Base-by-base conservation (phyloP, 2,329 filamentous ascomycete species). In the Pseudonectria buxi region DNA sequence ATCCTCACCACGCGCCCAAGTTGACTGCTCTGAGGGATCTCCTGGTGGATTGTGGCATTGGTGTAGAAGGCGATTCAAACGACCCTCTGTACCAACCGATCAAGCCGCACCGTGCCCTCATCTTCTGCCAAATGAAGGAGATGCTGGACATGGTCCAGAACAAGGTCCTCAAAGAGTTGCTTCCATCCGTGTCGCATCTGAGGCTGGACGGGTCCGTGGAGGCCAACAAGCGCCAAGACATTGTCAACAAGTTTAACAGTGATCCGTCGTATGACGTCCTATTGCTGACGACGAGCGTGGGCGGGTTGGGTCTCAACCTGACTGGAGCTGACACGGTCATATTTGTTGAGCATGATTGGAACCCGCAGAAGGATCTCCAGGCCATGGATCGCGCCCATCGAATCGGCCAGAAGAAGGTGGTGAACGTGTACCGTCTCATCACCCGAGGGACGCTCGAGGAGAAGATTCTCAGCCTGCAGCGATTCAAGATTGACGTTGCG, bases 91-190 rank as follows among this genome's bases (percentile, higher is more conserved):
- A 79, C 53, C 74, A 86, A 59, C 94, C 89, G 27, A 94, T 98
- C 58, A 95, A 92, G 43, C 92, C 90, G 22, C 92, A 98, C 58
- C 86, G 92, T 29, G 94, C 92, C 1, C 76, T 98, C 18, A 84
- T 98, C 48, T 98, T 98, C 71, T 98, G 92, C 54, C 92, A 98
- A 60, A 95, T 98, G 87, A 98, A 98, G 65, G 92, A 98, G 61
- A 98, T 98, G 94, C 74, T 98, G 15, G 92, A 98, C 61, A 96
- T 98, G 78, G 94, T 98, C 3, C 89, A 96, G 57, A 87, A 84
- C 51, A 89, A 90, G 39, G 92, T 98, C 1, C 67, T 98, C 26
- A 87, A 86, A 59, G 83, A 84, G 54, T 74, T 96, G 64, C 74
- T 98, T n/a, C 92, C 92, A 1, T 85, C 83, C 0, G 89, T 95